Percentiles rank a stretch among this genome's conserved stretches.
These are phyloP conservation scores for Phytophthora tubulina DNA, from an alignment of 352 stramenopile genomes.

Conservation along the genomic window DNA sequence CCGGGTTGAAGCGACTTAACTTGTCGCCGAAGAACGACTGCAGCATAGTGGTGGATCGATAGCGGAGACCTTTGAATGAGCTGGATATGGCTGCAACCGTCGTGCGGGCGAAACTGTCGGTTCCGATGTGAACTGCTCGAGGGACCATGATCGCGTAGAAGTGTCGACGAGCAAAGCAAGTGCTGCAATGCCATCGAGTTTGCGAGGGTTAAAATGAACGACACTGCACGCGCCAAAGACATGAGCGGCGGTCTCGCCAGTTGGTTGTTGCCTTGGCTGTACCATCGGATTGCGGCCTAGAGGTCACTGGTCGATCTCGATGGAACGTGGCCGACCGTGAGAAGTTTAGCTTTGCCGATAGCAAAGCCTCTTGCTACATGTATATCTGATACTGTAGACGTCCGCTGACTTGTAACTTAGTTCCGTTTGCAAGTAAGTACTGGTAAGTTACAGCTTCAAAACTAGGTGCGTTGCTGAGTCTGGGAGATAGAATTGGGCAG, in stretches of 20 bases:
- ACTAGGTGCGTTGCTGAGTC: too few species aligned
- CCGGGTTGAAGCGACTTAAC: slow-evolving; percentile 20
- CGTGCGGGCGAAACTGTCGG: slow-evolving; percentile 6
- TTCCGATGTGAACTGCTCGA: slow-evolving; percentile 23
- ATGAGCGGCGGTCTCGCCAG: slow-evolving; percentile 1
- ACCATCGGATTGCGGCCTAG: too few species aligned
- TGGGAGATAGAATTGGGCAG: too few species aligned
- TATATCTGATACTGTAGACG: too few species aligned
- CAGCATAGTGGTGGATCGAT: slow-evolving; percentile 12
- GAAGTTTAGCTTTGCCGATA: too few species aligned
- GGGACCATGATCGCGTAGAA: slow-evolving; percentile 7
- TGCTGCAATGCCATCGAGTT: slow-evolving; percentile 13
- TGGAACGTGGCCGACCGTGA: too few species aligned
- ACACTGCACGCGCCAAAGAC: slow-evolving; percentile 15
- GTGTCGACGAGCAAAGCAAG: slow-evolving; percentile 16
- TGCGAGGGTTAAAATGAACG: background rate
- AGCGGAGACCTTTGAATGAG: slow-evolving; percentile 1
- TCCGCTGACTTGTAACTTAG: too few species aligned
- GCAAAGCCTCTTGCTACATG: too few species aligned
- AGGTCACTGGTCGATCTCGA: too few species aligned
- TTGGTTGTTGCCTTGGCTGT: background rate
- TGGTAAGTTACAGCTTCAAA: too few species aligned
- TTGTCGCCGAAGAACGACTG: slow-evolving; percentile 37
- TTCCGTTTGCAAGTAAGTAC: too few species aligned
- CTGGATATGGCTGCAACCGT: slow-evolving; percentile 1